Conservation (phyloP, 352 stramenopile species). For the Phytophthora melonis region DNA sequence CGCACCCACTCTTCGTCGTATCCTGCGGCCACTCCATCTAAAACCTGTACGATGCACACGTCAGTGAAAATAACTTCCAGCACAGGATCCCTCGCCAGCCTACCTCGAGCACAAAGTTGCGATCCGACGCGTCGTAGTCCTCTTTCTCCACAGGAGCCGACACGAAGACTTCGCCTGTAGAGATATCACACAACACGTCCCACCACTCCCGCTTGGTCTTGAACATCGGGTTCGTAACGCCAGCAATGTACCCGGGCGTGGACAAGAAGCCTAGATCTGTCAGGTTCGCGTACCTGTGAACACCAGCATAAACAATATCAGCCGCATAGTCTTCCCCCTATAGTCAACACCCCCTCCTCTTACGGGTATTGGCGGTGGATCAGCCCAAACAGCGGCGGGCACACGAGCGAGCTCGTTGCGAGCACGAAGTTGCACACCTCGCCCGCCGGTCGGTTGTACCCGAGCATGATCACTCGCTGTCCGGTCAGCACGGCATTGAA, state of each 20-base stretch:
- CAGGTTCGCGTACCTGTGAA: constrained; percentile 83
- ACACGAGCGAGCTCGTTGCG: constrained; percentile 85
- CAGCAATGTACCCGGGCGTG: constrained; percentile 88
- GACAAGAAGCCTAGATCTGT: constrained; percentile 90
- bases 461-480: constrained; percentile 79
- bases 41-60: constrained; percentile 46
- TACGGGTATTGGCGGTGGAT: constrained; percentile 84
- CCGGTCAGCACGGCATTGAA: constrained; percentile 90
- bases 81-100: neutral
- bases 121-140: constrained; percentile 75
- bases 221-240: constrained; percentile 94
- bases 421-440: constrained; percentile 90
- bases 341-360: neutral
- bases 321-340: neutral
- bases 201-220: constrained; percentile 92
- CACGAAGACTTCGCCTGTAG: constrained; percentile 78
- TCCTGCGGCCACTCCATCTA: constrained; percentile 81
- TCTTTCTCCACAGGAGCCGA: constrained; percentile 72
- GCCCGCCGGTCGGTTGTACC: constrained; percentile 84
- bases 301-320: neutral
- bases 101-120: constrained; percentile 82
- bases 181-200: constrained; percentile 91
- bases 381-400: constrained; percentile 79
- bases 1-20: constrained; percentile 90
- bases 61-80: neutral